phyloP scores from a whole-genome alignment of 2,329 filamentous ascomycete species.

The Xylariaceae sp. region DNA sequence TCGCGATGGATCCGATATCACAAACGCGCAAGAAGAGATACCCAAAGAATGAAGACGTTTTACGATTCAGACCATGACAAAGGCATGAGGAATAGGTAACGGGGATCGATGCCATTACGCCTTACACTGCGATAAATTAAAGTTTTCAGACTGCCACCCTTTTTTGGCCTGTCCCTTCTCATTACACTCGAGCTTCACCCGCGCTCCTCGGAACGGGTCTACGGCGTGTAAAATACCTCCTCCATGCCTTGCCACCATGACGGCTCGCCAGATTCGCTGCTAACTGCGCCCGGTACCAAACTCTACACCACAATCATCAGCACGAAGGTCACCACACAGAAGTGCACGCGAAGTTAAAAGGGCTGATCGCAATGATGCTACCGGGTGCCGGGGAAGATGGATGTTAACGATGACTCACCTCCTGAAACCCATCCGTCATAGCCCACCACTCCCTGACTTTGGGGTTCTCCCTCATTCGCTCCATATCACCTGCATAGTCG shows the following conservation, averaged over 20 bases:
- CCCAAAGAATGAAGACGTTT: no score
- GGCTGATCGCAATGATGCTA: neutral
- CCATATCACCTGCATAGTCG: conserved; percentile 71
- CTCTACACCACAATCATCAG: conserved; percentile 20
- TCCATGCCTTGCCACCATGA: conserved; percentile 67
- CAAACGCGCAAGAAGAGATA: no score
- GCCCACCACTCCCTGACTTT: conserved; percentile 76
- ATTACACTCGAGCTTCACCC: no score
- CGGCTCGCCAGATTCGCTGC: conserved; percentile 56
- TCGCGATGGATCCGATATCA: no score
- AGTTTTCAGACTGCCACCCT: no score
- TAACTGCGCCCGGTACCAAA: conserved; percentile 55
- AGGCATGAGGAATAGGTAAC: no score
- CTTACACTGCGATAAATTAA: no score
- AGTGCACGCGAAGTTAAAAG: neutral
- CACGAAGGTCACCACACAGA: neutral
- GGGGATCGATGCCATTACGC: no score
- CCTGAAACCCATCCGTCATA: conserved; percentile 75
- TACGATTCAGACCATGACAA: no score
- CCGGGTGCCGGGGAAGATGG: no score
- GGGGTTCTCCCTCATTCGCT: conserved; percentile 66
- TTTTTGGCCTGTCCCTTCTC: no score
- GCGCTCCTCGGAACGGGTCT: no score
- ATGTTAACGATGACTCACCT: conserved; percentile 33
- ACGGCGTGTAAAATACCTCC: conserved; percentile 63